A percentile compares a stretch with the other conserved stretches of the same genome.
phyloP scores from a whole-genome alignment of 352 stramenopile genomes.

The Pythium phragmiticola region DNA sequence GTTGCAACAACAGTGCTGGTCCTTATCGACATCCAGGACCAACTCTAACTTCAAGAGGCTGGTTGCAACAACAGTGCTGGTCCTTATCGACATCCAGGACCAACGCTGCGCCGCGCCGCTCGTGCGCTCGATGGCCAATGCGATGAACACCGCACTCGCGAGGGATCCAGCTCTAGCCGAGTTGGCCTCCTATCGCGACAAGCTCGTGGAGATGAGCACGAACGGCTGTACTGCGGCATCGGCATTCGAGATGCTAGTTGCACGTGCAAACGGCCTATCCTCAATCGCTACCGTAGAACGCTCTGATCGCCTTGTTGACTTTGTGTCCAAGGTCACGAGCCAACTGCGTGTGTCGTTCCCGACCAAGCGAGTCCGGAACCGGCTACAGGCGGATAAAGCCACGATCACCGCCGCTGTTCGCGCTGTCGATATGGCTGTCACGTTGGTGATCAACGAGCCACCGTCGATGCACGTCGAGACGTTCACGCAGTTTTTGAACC shows the following conservation, averaged over 20 bases:
- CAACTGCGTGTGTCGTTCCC: not conserved
- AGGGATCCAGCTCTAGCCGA: not conserved
- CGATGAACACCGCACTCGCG: not conserved
- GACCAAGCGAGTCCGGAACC: not conserved
- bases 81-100: not conserved
- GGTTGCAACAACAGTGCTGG: not conserved
- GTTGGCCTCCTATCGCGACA: not conserved
- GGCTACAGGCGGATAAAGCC: not conserved
- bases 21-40: too few relatives aligned
- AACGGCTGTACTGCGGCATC: too few relatives aligned
- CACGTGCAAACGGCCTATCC: too few relatives aligned
- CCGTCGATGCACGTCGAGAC: not conserved
- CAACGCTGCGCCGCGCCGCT: not conserved
- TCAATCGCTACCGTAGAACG: not conserved
- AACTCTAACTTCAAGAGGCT: not conserved
- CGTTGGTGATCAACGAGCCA: not conserved
- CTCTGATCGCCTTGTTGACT: not conserved
- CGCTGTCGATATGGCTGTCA: not conserved
- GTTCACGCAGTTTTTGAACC: not conserved
- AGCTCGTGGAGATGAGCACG: not conserved
- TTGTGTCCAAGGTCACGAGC: not conserved
- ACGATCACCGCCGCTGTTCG: not conserved
- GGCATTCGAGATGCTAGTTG: not conserved
- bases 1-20: too few relatives aligned
- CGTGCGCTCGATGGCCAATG: not conserved